A percentile compares a stretch with the other conserved stretches of the same genome.
Conservation (phyloP, 495 filamentous ascomycete genomes). For the Trypethelium eluteriae region DNA sequence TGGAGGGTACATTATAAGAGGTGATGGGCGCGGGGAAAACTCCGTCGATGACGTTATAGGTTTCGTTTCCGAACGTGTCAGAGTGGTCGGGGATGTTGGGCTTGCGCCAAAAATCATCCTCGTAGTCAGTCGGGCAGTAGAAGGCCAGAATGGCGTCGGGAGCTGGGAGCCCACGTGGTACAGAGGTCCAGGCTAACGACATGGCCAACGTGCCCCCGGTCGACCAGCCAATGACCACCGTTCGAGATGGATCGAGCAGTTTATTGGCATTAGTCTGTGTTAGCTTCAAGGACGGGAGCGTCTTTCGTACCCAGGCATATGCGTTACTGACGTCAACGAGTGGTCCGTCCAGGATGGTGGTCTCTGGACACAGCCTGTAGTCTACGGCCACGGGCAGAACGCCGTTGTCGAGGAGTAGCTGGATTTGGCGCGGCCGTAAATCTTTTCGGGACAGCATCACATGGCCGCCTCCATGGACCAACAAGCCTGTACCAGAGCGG, state of each 20-base stretch:
- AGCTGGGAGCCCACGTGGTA: background rate
- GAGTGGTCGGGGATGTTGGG: background rate
- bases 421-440: background rate
- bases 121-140: background rate
- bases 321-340: background rate
- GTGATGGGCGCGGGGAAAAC: background rate
- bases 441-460: background rate
- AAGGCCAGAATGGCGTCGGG: background rate
- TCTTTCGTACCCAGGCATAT: background rate
- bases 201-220: background rate
- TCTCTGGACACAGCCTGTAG: background rate
- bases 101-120: background rate
- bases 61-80: background rate
- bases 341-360: background rate
- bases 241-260: background rate
- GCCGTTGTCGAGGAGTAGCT: background rate
- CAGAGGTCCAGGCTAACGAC: background rate
- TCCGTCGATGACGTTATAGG: background rate
- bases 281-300: background rate
- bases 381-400: background rate
- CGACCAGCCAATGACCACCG: background rate
- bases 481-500: background rate
- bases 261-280: background rate
- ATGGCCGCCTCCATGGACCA: background rate
- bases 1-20: background rate